Evolutionary conservation across 495 filamentous ascomycete species (phyloP).

Genomic region (Lophium mytilinum): DNA sequence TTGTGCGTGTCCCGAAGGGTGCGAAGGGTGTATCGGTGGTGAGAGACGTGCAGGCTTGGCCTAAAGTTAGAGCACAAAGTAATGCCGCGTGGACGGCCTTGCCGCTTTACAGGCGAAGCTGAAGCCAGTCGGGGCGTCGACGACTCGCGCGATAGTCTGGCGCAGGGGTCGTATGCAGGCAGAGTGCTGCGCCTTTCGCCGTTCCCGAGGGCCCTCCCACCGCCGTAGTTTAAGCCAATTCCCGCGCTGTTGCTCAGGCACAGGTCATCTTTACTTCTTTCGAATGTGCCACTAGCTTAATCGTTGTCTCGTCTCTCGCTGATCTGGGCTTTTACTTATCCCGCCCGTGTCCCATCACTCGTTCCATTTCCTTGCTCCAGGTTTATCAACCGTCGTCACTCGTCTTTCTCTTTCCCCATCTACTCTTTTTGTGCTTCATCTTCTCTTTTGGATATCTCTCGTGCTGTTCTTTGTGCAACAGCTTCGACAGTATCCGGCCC

Average conservation of each 20-base stretch:
- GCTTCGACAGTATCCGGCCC: conserved; percentile 23
- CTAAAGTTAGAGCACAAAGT: conserved; percentile 28
- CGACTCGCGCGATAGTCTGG: conserved; percentile 26
- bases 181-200: conserved; percentile 24
- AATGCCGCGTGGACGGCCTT: conserved; percentile 25
- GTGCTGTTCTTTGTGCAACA: conserved; percentile 11
- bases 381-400: conserved; percentile 29
- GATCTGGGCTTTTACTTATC: conserved; percentile 27
- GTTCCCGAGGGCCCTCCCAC: conserved; percentile 26
- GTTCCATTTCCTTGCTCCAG: conserved; percentile 24
- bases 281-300: conserved; percentile 11
- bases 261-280: conserved; percentile 30
- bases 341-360: conserved; percentile 25
- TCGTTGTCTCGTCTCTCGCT: conserved; percentile 30
- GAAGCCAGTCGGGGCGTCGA: neutral
- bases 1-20: too few species aligned
- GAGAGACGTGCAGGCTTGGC: neutral
- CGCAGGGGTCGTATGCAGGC: conserved; percentile 23
- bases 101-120: conserved; percentile 22
- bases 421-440: conserved; percentile 11
- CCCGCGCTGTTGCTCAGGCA: conserved; percentile 20
- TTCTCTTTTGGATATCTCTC: conserved; percentile 26
- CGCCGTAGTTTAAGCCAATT: conserved; percentile 22
- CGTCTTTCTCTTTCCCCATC: conserved; percentile 22
- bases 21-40: too few species aligned